phyloP scores from a whole-genome alignment of 78 protist genomes.

The Paratrimastix pyriformis region DNA sequence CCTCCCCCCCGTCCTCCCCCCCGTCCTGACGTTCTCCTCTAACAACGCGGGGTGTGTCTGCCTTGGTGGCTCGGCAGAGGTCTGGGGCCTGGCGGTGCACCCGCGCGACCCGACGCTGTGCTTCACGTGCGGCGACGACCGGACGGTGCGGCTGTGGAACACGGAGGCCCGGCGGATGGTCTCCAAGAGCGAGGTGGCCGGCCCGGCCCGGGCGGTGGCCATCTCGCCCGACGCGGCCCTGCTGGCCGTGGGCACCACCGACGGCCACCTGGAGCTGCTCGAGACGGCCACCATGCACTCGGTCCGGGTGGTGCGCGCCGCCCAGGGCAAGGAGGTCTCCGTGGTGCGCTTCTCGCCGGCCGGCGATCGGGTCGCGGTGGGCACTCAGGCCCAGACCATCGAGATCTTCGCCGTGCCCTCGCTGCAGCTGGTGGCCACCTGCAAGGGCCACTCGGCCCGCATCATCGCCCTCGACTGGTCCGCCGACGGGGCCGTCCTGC shows the following conservation, averaged over 20 bases:
- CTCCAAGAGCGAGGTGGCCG: neutral
- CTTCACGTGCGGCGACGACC: too few relatives aligned
- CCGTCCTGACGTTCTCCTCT: too few relatives aligned
- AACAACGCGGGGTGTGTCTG: too few relatives aligned
- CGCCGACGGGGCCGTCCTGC: neutral
- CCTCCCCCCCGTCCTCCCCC: too few relatives aligned
- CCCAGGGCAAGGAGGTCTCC: neutral
- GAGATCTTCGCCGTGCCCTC: too few relatives aligned
- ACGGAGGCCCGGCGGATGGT: too few relatives aligned
- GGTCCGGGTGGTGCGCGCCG: too few relatives aligned
- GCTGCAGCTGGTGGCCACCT: too few relatives aligned
- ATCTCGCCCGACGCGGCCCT: neutral
- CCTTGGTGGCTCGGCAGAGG: too few relatives aligned
- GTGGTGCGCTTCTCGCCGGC: neutral
- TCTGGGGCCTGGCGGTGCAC: too few relatives aligned
- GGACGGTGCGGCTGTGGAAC: too few relatives aligned
- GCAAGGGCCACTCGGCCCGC: conserved; percentile 1
- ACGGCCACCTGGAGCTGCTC: neutral
- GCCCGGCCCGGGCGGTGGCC: neutral
- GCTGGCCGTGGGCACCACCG: neutral
- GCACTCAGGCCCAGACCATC: neutral
- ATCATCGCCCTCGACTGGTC: neutral
- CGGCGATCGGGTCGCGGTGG: neutral
- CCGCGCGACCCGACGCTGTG: too few relatives aligned
- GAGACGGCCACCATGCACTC: neutral